These are phyloP conservation scores for Ammopiptanthus mongolicus DNA, from an alignment of 306 rosid species.

Conservation along the genomic window DNA sequence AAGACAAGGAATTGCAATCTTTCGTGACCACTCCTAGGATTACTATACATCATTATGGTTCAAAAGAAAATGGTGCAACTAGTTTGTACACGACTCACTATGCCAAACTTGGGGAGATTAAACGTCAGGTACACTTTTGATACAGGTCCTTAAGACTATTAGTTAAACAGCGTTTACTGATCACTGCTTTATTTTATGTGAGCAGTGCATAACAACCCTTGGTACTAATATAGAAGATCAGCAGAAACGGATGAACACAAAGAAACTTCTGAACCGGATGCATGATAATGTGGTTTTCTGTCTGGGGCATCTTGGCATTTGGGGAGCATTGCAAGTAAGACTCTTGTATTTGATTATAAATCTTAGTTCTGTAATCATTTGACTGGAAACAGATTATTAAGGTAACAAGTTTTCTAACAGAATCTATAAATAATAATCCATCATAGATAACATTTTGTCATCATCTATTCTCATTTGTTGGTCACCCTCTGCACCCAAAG, in stretches of 20 bases:
- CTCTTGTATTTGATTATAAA: constrained; percentile 7
- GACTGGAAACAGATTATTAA: background rate
- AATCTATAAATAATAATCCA: constrained; percentile 11
- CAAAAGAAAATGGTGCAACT: constrained; percentile 29
- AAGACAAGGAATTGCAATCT: constrained; percentile 47
- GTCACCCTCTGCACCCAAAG: background rate
- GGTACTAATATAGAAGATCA: constrained; percentile 38
- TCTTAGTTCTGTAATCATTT: constrained; percentile 10
- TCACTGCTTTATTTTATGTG: constrained; percentile 28
- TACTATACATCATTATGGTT: constrained; percentile 41
- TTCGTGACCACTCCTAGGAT: constrained; percentile 62
- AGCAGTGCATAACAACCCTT: constrained; percentile 60
- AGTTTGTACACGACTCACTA: constrained; percentile 24
- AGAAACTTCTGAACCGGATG: constrained; percentile 57
- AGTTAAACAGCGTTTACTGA: constrained; percentile 10
- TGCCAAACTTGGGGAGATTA: constrained; percentile 49
- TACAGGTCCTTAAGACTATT: constrained; percentile 25
- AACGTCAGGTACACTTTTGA: constrained; percentile 54
- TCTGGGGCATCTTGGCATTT: constrained; percentile 70
- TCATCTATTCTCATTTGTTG: background rate
- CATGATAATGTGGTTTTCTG: constrained; percentile 73
- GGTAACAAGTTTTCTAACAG: background rate
- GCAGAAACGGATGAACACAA: constrained; percentile 51
- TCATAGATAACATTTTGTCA: background rate
- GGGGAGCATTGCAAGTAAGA: constrained; percentile 84